Conservation (phyloP, 2,329 filamentous ascomycete species). For the Colletotrichum siamense region DNA sequence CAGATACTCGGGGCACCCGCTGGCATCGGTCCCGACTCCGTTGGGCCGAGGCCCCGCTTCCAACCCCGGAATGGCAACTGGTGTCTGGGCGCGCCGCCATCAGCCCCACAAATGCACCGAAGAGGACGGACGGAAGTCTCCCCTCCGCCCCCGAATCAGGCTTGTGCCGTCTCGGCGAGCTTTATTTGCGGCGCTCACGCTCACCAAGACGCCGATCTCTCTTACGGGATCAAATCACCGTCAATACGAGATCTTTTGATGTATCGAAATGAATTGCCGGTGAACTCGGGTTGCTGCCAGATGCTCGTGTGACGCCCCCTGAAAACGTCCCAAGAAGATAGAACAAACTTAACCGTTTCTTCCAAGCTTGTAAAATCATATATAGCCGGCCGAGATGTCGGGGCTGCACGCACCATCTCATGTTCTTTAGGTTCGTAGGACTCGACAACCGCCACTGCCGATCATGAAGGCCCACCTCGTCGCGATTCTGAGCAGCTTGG, state of each 20-base stretch:
- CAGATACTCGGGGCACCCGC: not conserved
- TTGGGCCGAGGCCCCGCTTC: not conserved
- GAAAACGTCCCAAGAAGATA: not conserved
- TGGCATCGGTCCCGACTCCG: not conserved
- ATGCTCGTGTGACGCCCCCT: not conserved
- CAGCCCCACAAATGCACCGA: not conserved
- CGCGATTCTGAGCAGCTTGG: not conserved
- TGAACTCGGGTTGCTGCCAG: not conserved
- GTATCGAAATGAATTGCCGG: not conserved
- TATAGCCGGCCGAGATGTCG: not conserved
- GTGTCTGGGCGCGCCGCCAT: not conserved
- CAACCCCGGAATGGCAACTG: not conserved
- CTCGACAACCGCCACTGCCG: not conserved
- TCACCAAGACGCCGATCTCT: not conserved
- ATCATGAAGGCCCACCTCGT: not conserved
- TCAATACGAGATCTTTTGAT: not conserved
- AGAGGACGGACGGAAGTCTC: not conserved
- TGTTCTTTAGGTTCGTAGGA: not conserved
- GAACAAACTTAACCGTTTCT: not conserved
- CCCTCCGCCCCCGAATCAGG: not conserved
- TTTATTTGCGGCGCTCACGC: not conserved
- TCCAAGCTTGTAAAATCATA: not conserved
- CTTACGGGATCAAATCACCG: not conserved
- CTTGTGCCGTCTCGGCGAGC: not conserved
- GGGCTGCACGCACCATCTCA: not conserved